Conservation (phyloP, 1,284 basidiomycete species). For the Veloboletus limbatus region DNA sequence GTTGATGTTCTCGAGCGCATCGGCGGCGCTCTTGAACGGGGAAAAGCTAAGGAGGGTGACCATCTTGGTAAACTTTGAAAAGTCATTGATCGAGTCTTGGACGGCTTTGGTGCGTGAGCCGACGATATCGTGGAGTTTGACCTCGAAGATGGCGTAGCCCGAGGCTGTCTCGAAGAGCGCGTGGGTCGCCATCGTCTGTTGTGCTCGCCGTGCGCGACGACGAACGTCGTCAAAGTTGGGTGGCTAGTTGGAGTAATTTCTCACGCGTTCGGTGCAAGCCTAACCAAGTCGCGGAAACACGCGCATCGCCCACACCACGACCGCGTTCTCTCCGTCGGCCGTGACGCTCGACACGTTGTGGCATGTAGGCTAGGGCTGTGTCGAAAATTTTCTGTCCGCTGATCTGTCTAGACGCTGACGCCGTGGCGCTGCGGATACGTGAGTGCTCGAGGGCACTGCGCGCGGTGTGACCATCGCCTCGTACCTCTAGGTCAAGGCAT, state of each 20-base stretch:
- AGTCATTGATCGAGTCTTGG: conserved; percentile 84
- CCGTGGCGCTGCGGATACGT: neutral
- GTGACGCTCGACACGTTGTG: too few relatives aligned
- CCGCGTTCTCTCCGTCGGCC: too few relatives aligned
- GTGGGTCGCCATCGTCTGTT: conserved; percentile 70
- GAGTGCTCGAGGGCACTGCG: conserved; percentile 3
- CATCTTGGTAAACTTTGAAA: conserved; percentile 94
- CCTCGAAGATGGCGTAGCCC: conserved; percentile 93
- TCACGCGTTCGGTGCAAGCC: conserved; percentile 21
- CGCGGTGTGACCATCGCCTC: conserved; percentile 1
- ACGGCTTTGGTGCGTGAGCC: conserved; percentile 80
- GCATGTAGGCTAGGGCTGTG: conserved; percentile 9
- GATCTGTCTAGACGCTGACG: too few relatives aligned
- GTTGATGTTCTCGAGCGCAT: conserved; percentile 95
- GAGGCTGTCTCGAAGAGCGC: conserved; percentile 94
- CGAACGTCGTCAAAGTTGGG: conserved; percentile 12
- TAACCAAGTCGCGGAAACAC: too few relatives aligned
- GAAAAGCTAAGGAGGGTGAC: conserved; percentile 89
- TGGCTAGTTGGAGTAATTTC: conserved; percentile 1
- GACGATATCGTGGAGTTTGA: conserved; percentile 87
- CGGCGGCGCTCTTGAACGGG: conserved; percentile 93
- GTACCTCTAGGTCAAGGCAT: too few relatives aligned
- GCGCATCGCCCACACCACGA: too few relatives aligned
- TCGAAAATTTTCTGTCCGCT: neutral
- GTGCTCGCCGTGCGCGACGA: conserved; percentile 12